These are phyloP conservation scores for Mesostigma viride DNA, from an alignment of 139 green algal species.

Conservation along the genomic window DNA sequence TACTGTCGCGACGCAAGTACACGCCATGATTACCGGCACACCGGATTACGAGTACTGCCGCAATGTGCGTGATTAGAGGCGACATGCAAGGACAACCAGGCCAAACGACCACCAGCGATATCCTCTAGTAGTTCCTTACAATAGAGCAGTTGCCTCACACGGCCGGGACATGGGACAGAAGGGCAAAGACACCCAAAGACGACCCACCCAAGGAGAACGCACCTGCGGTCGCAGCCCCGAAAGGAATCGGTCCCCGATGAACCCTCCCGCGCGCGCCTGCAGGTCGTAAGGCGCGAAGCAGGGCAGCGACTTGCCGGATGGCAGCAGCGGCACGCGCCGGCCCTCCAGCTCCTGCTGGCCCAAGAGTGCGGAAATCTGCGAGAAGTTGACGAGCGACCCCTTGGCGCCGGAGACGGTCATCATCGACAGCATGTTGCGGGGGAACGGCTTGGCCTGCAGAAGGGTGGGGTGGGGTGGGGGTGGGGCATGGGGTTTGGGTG, in stretches of 20 bases:
- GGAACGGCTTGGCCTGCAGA: constrained; percentile 78
- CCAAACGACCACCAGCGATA: no score
- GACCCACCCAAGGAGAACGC: no score
- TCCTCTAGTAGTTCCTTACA: no score
- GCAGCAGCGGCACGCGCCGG: constrained; percentile 78
- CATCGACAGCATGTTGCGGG: constrained; percentile 80
- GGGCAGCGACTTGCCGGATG: constrained; percentile 85
- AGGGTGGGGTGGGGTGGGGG: no score
- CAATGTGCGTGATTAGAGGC: no score
- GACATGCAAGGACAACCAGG: no score
- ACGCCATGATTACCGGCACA: no score
- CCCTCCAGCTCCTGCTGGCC: constrained; percentile 97
- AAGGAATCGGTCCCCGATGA: constrained; percentile 89
- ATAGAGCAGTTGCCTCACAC: no score
- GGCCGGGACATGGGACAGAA: no score
- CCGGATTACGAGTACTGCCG: no score
- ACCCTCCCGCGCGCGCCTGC: constrained; percentile 38
- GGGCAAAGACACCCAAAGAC: no score
- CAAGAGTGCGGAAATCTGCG: constrained; percentile 86
- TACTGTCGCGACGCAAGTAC: no score
- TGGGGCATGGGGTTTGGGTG: background rate
- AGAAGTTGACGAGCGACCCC: constrained; percentile 92
- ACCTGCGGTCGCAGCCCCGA: constrained; percentile 60
- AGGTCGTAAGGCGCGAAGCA: constrained; percentile 85
- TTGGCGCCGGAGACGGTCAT: constrained; percentile 74